A percentile compares a stretch with the other conserved stretches of the same genome.
phyloP scores from a whole-genome alignment of 2,329 filamentous ascomycete genomes.

The Aspergillus sojae region DNA sequence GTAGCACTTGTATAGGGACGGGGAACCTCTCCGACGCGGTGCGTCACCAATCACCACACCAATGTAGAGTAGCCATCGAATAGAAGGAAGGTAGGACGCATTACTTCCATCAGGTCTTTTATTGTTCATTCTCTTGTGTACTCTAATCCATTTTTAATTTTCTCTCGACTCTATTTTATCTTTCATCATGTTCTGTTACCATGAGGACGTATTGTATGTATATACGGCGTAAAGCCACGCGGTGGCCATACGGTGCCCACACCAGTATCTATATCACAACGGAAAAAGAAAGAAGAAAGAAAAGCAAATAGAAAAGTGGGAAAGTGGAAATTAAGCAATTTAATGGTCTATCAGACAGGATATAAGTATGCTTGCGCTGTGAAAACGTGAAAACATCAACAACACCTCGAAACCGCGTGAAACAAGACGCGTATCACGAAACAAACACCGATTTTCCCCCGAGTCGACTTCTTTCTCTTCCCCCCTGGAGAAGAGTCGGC shows the following conservation, averaged over 20 bases:
- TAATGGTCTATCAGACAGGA: neutral
- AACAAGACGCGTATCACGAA: neutral
- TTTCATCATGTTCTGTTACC: too few relatives aligned
- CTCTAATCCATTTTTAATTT: too few relatives aligned
- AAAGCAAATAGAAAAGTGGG: neutral
- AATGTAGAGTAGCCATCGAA: neutral
- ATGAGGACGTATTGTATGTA: neutral
- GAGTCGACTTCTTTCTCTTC: neutral
- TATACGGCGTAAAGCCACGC: neutral
- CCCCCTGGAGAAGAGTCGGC: neutral
- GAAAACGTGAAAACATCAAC: neutral
- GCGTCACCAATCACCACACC: neutral
- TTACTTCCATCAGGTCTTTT: neutral
- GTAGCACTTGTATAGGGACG: neutral
- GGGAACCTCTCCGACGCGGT: too few relatives aligned
- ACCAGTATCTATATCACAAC: neutral
- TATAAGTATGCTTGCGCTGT: neutral
- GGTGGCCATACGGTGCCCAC: neutral
- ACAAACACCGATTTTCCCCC: neutral
- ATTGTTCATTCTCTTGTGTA: too few relatives aligned
- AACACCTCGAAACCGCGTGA: neutral
- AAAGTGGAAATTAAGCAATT: neutral
- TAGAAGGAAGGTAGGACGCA: neutral
- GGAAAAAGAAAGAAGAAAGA: neutral
- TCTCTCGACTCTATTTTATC: too few relatives aligned